These are phyloP conservation scores for Fragaria vesca DNA, from an alignment of 306 rosid species.

Conservation along the genomic window DNA sequence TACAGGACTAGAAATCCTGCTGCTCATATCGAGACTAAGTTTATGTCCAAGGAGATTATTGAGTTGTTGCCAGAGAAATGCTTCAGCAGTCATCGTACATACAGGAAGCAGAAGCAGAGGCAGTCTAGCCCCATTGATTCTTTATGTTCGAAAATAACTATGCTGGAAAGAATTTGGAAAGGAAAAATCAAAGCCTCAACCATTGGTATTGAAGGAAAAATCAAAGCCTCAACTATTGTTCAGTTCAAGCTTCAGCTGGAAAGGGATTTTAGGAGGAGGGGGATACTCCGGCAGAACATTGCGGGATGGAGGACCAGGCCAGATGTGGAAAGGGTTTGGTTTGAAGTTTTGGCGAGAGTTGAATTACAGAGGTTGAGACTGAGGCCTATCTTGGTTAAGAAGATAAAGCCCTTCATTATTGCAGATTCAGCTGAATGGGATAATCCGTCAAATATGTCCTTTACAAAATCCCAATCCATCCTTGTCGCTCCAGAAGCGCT, in stretches of 20 bases:
- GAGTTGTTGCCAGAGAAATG: constrained; percentile 87
- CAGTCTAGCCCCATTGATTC: constrained; percentile 56
- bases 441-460: constrained; percentile 58
- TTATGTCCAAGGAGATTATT: constrained; percentile 54
- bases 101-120: constrained; percentile 32
- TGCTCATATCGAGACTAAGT: constrained; percentile 37
- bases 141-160: constrained; percentile 43
- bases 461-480: constrained; percentile 60
- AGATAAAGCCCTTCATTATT: constrained; percentile 53
- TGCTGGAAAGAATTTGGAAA: constrained; percentile 57
- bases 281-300: constrained; percentile 21
- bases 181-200: constrained; percentile 66
- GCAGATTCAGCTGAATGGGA: constrained; percentile 70
- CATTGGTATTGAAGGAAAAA: constrained; percentile 48
- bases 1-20: constrained; percentile 59
- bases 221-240: constrained; percentile 54
- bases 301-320: constrained; percentile 82
- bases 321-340: constrained; percentile 51
- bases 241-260: constrained; percentile 69
- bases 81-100: constrained; percentile 30
- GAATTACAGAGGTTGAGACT: constrained; percentile 50
- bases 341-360: constrained; percentile 62
- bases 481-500: constrained; percentile 80
- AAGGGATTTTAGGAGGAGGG: constrained; percentile 38
- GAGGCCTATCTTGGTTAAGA: constrained; percentile 50